These are phyloP conservation scores for Yarrowia sp. DNA, from an alignment of 805 yeast species.

Conservation along the genomic window DNA sequence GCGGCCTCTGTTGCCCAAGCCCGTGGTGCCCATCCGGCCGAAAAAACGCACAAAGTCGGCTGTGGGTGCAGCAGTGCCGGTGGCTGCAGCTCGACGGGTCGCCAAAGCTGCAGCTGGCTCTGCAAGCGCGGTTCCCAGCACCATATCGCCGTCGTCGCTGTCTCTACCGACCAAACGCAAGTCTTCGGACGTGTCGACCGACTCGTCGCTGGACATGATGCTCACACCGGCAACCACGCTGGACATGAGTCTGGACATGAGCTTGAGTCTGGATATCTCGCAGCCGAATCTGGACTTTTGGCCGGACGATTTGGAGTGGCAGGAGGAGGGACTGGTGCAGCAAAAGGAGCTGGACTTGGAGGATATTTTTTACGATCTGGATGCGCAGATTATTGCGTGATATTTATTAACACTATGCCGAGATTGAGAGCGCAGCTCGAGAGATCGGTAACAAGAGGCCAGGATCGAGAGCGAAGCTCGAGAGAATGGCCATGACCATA, in stretches of 20 bases:
- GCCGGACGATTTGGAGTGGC: conserved; percentile 23
- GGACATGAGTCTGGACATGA: conserved; percentile 11
- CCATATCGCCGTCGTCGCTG: conserved; percentile 17
- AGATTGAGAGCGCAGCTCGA: neutral
- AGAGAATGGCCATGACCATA: neutral
- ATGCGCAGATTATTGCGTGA: conserved; percentile 22
- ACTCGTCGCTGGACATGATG: conserved; percentile 17
- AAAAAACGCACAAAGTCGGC: neutral
- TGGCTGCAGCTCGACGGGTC: too few relatives aligned
- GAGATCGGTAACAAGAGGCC: neutral
- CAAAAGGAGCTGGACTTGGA: conserved; percentile 14
- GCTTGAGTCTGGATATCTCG: conserved; percentile 10
- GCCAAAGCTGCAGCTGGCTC: too few relatives aligned
- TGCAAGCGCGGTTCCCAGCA: too few relatives aligned
- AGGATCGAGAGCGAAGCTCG: neutral
- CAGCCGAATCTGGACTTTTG: conserved; percentile 24
- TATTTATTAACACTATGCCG: neutral
- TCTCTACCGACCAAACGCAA: conserved; percentile 9
- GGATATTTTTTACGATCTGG: conserved; percentile 25
- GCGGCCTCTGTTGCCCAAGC: conserved; percentile 23
- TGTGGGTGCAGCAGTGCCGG: neutral
- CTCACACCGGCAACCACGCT: neutral
- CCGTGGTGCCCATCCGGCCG: conserved; percentile 16
- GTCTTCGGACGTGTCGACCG: conserved; percentile 19
- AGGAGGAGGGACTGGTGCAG: neutral